Conservation (phyloP, 2,329 filamentous ascomycete species). For the Nigrograna mackinnonii region DNA sequence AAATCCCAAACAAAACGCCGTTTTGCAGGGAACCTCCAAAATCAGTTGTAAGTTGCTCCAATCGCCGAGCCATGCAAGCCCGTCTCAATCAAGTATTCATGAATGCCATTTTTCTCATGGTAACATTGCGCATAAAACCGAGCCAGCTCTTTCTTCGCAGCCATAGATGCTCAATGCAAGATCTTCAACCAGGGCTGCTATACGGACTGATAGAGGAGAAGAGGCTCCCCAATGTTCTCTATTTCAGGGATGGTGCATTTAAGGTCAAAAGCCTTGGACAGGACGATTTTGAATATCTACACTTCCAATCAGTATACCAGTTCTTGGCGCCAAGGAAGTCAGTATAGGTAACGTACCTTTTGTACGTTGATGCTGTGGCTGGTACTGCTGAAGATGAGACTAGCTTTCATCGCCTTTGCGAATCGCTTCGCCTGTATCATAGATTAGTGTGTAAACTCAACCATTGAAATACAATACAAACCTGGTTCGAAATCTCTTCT, state of each 20-base stretch:
- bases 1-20: constrained; percentile 32
- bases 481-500: constrained; percentile 97
- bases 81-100: constrained; percentile 31
- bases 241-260: constrained; percentile 99
- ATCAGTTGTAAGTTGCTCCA: too few relatives aligned
- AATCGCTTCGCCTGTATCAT: constrained; percentile 78
- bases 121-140: constrained; percentile 29
- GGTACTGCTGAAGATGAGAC: constrained; percentile 97
- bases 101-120: constrained; percentile 40
- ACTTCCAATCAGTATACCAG: neutral
- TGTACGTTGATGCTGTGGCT: constrained; percentile 99
- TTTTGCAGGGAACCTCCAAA: too few relatives aligned
- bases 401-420: constrained; percentile 97
- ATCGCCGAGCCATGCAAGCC: constrained; percentile 41
- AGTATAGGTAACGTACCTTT: constrained; percentile 66
- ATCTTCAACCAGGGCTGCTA: constrained; percentile 22
- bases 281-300: constrained; percentile 99
- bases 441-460: constrained; percentile 19
- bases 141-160: constrained; percentile 11
- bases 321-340: too few relatives aligned
- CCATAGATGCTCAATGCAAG: constrained; percentile 10
- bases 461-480: constrained; percentile 43
- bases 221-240: constrained; percentile 93
- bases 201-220: constrained; percentile 75
- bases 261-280: constrained; percentile 97